Evolutionary conservation across 2,329 filamentous ascomycete genomes (phyloP).

Genomic region (Fusarium compactum): DNA sequence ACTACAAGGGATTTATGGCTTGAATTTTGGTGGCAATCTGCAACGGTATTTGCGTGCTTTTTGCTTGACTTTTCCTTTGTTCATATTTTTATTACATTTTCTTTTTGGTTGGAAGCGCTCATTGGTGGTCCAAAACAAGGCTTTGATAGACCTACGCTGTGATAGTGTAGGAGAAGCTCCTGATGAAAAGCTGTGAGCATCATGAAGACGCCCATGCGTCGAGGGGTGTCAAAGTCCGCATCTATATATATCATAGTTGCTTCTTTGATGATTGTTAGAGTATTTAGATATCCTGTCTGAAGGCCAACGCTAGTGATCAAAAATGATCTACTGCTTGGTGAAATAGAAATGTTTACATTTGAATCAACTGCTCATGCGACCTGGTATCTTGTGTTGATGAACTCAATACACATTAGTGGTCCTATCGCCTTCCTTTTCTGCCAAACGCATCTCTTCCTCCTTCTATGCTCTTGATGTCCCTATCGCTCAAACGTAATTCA

Average conservation of each 20-base stretch:
- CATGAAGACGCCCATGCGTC: constrained; percentile 28
- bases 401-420: not conserved
- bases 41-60: constrained; percentile 36
- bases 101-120: constrained; percentile 43
- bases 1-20: constrained; percentile 47
- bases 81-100: constrained; percentile 43
- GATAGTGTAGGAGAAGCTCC: constrained; percentile 25
- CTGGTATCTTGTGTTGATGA: not conserved
- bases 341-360: constrained; percentile 31
- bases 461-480: constrained; percentile 79
- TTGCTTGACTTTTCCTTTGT: constrained; percentile 44
- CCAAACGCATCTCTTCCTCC: constrained; percentile 61
- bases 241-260: constrained; percentile 52
- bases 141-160: constrained; percentile 45
- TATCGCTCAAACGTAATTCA: constrained; percentile 80
- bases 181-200: constrained; percentile 16
- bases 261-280: constrained; percentile 23
- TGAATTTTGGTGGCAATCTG: constrained; percentile 42
- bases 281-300: constrained; percentile 32
- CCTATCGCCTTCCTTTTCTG: constrained; percentile 51
- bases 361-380: not conserved
- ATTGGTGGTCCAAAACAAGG: constrained; percentile 45
- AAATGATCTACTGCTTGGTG: constrained; percentile 24
- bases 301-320: constrained; percentile 20
- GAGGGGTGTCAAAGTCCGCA: constrained; percentile 33